Evolutionary conservation across 2,329 filamentous ascomycete genomes (phyloP).

Genomic region (Diaporthe sp.): DNA sequence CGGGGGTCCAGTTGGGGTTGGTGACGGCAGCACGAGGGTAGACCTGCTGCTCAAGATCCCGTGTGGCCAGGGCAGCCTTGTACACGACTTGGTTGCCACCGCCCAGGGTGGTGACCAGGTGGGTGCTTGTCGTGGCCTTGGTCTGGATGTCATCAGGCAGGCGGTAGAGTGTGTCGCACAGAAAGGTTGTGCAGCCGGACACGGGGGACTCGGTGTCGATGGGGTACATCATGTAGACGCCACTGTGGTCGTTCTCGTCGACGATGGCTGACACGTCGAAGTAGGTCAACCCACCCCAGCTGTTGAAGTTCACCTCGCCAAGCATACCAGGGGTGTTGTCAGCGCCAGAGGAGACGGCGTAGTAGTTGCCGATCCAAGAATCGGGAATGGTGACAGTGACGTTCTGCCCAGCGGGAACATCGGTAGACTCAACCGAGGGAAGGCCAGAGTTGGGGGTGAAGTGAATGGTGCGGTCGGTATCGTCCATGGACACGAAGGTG

Average conservation of each 20-base stretch:
- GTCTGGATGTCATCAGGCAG: slow-evolving; percentile 65
- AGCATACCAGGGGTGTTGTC: slow-evolving; percentile 49
- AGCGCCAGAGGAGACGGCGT: slow-evolving; percentile 47
- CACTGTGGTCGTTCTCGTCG: slow-evolving; percentile 50
- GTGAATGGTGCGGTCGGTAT: slow-evolving; percentile 58
- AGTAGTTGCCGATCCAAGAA: slow-evolving; percentile 47
- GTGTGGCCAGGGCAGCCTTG: slow-evolving; percentile 21
- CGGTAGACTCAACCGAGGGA: slow-evolving; percentile 49
- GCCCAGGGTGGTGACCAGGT: slow-evolving; percentile 64
- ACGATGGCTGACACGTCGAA: slow-evolving; percentile 59
- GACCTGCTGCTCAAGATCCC: slow-evolving; percentile 25
- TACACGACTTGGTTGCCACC: slow-evolving; percentile 41
- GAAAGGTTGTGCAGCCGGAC: slow-evolving; percentile 53
- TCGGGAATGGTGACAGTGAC: slow-evolving; percentile 44
- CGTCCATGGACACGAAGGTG: slow-evolving; percentile 69
- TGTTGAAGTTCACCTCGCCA: slow-evolving; percentile 49
- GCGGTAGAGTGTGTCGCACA: slow-evolving; percentile 63
- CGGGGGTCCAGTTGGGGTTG: slow-evolving; percentile 28
- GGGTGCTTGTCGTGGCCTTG: slow-evolving; percentile 57
- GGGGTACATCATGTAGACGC: slow-evolving; percentile 53
- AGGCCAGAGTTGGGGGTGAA: slow-evolving; percentile 58
- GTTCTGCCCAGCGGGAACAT: slow-evolving; percentile 50
- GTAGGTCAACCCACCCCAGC: slow-evolving; percentile 48
- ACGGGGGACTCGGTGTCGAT: slow-evolving; percentile 40
- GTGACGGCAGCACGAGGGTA: slow-evolving; percentile 35